A percentile compares a stretch with the other conserved stretches of the same genome.
phyloP scores from a whole-genome alignment of 2,329 filamentous ascomycete species.

The Xylariaceae sp. region DNA sequence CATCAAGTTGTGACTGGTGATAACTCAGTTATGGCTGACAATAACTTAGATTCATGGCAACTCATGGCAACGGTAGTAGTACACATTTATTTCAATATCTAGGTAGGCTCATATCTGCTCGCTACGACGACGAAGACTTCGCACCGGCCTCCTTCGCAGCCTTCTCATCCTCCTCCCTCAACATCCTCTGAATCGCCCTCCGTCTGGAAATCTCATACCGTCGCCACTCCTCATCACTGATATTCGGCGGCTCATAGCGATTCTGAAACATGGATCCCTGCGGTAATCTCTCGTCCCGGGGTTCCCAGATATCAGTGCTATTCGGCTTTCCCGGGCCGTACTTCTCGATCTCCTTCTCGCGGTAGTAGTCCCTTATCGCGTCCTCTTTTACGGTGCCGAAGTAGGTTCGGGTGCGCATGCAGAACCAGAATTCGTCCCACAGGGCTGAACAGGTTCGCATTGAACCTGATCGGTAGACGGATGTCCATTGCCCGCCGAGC shows the following conservation, averaged over 20 bases:
- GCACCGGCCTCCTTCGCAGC: constrained; percentile 1
- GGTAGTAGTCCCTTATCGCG: constrained; percentile 62
- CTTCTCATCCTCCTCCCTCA: constrained; percentile 17
- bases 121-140: not conserved
- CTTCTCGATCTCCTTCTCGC: constrained; percentile 58
- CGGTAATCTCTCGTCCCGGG: constrained; percentile 58
- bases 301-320: constrained; percentile 88
- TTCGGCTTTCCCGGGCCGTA: constrained; percentile 60
- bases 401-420: constrained; percentile 75
- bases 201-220: constrained; percentile 32
- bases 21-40: too few relatives aligned
- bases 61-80: too few relatives aligned
- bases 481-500: constrained; percentile 83
- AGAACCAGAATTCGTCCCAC: constrained; percentile 96
- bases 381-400: constrained; percentile 54
- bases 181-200: constrained; percentile 19
- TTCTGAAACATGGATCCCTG: constrained; percentile 42
- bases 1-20: too few relatives aligned
- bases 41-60: too few relatives aligned
- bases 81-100: too few relatives aligned
- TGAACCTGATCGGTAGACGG: constrained; percentile 80
- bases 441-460: constrained; percentile 74
- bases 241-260: constrained; percentile 35
- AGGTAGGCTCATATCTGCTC: too few relatives aligned
- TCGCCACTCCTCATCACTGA: constrained; percentile 42